Base-by-base conservation (phyloP, 2,329 filamentous ascomycete species). In the Pseudogymnoascus sp. region DNA sequence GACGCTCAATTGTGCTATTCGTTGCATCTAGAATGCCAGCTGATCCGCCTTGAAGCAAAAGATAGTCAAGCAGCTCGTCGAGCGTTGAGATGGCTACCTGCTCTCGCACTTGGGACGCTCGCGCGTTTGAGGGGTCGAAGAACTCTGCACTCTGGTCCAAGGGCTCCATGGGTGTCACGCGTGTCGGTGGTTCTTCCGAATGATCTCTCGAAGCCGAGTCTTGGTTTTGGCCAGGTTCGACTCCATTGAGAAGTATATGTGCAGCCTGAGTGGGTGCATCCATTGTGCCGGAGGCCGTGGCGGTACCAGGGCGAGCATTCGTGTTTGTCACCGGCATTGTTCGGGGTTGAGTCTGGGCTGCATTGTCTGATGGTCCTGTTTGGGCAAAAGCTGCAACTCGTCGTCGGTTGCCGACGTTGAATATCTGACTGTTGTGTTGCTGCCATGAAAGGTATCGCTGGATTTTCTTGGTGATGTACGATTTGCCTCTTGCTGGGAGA, bases 391-490 rank as follows among this genome's bases (percentile, higher is more conserved):
- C 89, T 15, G 87, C 90, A 59, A 92, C 84, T 68, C 94, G 87
- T 69, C 94, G 84, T 70, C 92, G 84, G 74, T 96, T 93, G 64
- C 94, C 94, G 37, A 99, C 94, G 70, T 99, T 99, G 84, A 99
- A 99, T 68, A 99, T 97, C 67, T 83, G 84, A 10, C 92, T 94
- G 70, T 96, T 90, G 75, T 99, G 93, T 72, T 99, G 94, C 70
- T 97, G 86, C 94, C 94, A 99, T 58, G 95, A 93, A 59, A 99
- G 78, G 72, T 97, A 99, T 64, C 94, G 84, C 63, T 94, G 89
- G 65, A 99, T 84, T 78, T 99, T 99, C 80, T 97, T 97, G 64
- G 94, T 97, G 70, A 99, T 96, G 76, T 99, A 99, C 61, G 92
- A 97, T 78, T 99, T 99, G 72, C 94, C 94, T 70, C 94, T 83